A percentile compares a stretch with the other conserved stretches of the same genome.
Conservation (phyloP, 495 filamentous ascomycete genomes). For the Parathielavia hyrcaniae region DNA sequence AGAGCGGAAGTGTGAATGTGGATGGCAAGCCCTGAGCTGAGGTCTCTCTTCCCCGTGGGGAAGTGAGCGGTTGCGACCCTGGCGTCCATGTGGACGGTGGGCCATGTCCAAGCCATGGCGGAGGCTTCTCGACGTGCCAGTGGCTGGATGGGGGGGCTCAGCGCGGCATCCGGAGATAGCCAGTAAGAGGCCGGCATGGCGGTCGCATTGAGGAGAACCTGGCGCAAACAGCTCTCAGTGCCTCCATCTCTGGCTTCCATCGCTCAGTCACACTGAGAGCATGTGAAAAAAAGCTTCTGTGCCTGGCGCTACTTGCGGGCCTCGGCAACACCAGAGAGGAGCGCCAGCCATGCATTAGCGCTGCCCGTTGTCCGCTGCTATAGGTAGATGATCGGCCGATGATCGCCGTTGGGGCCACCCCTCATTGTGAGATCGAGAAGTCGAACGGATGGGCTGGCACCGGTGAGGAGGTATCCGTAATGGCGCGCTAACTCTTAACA, state of each 20-base stretch:
- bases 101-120: background rate
- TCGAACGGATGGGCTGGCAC: background rate
- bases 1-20: background rate
- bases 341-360: constrained; percentile 6
- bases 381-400: constrained; percentile 9
- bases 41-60: constrained; percentile 10
- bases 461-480: background rate
- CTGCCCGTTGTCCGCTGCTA: background rate
- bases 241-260: background rate
- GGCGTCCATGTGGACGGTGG: too few relatives aligned
- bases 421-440: background rate
- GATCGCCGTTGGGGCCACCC: background rate
- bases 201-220: constrained; percentile 2
- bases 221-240: background rate
- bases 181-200: background rate
- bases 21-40: background rate
- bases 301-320: constrained; percentile 13
- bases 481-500: too few relatives aligned
- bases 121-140: background rate
- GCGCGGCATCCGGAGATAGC: background rate
- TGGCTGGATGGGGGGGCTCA: constrained; percentile 1
- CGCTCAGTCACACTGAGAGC: background rate
- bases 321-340: constrained; percentile 8
- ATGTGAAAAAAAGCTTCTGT: constrained; percentile 19
- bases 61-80: constrained; percentile 3